A percentile compares a stretch with the other conserved stretches of the same genome.
These are phyloP conservation scores for Solanum bulbocastanum DNA, from an alignment of 257 asterid species.

Conservation along the genomic window DNA sequence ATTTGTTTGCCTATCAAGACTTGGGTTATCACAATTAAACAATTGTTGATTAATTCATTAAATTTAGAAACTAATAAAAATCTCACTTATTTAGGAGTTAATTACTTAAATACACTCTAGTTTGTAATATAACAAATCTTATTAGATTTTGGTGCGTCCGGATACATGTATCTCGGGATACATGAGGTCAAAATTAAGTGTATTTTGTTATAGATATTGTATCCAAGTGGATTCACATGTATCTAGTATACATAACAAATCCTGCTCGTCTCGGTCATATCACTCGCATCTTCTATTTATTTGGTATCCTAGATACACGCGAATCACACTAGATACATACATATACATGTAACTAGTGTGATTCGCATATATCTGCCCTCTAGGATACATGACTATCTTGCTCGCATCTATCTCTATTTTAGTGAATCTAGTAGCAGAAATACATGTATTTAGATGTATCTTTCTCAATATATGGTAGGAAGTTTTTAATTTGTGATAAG, in stretches of 20 bases:
- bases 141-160: neutral
- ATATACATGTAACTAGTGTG: neutral
- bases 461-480: neutral
- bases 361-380: neutral
- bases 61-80: too few species aligned
- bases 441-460: neutral
- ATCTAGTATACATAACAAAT: too few species aligned
- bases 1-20: too few species aligned
- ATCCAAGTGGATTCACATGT: neutral
- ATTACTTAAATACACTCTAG: neutral
- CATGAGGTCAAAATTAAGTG: neutral
- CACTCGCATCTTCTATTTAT: neutral
- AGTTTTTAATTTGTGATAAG: too few species aligned
- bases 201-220: too few species aligned
- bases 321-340: neutral
- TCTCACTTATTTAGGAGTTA: too few species aligned
- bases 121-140: too few species aligned
- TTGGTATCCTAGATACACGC: neutral
- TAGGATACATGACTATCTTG: neutral
- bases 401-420: neutral
- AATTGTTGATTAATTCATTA: neutral
- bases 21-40: neutral
- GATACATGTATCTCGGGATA: too few species aligned
- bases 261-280: neutral
- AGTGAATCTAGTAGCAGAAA: neutral